A percentile compares a stretch with the other conserved stretches of the same genome.
Conservation (phyloP, 306 rosid species). For the Lathyrus sativus region DNA sequence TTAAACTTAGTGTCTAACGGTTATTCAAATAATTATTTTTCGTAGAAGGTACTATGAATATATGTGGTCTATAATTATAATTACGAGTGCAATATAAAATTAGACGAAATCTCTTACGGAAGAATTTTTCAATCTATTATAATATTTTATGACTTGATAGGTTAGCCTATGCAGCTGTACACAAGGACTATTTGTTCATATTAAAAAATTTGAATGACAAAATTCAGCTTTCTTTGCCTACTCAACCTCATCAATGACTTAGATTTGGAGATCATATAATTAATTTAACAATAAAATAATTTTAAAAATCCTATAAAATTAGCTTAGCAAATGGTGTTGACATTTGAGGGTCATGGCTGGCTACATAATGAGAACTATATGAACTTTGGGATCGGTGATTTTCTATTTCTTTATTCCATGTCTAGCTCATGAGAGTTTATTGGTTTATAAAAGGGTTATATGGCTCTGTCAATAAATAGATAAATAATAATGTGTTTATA, state of each 20-base stretch:
- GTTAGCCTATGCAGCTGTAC: too few species aligned
- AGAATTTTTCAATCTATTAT: too few species aligned
- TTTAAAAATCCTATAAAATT: constrained; percentile 4
- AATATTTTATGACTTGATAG: too few species aligned
- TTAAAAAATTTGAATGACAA: neutral
- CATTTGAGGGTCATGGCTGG: constrained; percentile 44
- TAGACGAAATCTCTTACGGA: too few species aligned
- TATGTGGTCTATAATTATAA: too few species aligned
- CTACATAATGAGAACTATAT: constrained; percentile 43
- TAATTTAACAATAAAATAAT: constrained; percentile 18
- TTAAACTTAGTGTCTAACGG: too few species aligned
- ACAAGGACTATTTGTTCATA: too few species aligned
- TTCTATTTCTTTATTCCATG: constrained; percentile 36
- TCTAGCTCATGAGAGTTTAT: constrained; percentile 38
- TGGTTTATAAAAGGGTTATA: constrained; percentile 29
- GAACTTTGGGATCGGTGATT: constrained; percentile 36
- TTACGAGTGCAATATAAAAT: neutral
- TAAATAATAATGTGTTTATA: neutral
- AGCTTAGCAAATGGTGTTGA: constrained; percentile 58
- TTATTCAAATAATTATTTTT: too few species aligned
- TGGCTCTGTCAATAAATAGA: neutral
- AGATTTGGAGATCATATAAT: constrained; percentile 35
- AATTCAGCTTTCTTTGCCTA: constrained; percentile 34
- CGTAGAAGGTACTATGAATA: too few species aligned
- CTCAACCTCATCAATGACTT: constrained; percentile 35